A percentile compares a stretch with the other conserved stretches of the same genome.
phyloP scores from a whole-genome alignment of 495 filamentous ascomycete genomes.

The Trichocladium antarcticum region DNA sequence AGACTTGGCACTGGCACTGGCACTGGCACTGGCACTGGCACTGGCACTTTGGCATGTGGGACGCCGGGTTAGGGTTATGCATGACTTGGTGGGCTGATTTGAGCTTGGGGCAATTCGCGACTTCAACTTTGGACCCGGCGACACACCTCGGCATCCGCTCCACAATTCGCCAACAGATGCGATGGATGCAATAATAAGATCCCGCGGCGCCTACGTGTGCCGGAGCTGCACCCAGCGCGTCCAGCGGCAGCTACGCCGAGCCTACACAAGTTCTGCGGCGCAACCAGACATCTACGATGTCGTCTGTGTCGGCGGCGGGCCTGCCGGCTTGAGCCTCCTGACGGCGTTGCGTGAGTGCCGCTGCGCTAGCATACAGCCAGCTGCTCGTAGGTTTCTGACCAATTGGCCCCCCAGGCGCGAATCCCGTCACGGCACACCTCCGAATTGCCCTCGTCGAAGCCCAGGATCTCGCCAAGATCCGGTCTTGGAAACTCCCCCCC shows the following conservation, averaged over 20 bases:
- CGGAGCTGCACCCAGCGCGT: constrained; percentile 35
- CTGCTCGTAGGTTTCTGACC: not conserved
- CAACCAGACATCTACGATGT: constrained; percentile 73
- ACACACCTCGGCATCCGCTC: not conserved
- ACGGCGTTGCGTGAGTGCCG: constrained; percentile 64
- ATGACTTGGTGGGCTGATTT: not conserved
- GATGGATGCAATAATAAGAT: constrained; percentile 21
- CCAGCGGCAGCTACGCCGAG: constrained; percentile 22
- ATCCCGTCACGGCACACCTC: constrained; percentile 60
- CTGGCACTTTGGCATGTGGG: not conserved
- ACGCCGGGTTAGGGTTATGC: not conserved
- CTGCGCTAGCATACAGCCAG: not conserved
- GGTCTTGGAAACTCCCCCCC: constrained; percentile 50
- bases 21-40: too few species aligned
- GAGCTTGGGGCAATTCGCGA: too few species aligned
- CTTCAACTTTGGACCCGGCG: not conserved
- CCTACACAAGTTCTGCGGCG: constrained; percentile 29
- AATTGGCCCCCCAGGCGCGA: constrained; percentile 41
- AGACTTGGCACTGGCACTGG: too few species aligned
- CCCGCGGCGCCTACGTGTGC: constrained; percentile 30
- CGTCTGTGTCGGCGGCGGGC: constrained; percentile 92
- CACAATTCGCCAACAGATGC: not conserved
- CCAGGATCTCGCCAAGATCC: constrained; percentile 62
- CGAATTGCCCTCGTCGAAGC: constrained; percentile 82
- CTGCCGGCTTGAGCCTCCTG: constrained; percentile 79